Evolutionary conservation across 495 filamentous ascomycete genomes (phyloP).

Genomic region (Neurospora africana): DNA sequence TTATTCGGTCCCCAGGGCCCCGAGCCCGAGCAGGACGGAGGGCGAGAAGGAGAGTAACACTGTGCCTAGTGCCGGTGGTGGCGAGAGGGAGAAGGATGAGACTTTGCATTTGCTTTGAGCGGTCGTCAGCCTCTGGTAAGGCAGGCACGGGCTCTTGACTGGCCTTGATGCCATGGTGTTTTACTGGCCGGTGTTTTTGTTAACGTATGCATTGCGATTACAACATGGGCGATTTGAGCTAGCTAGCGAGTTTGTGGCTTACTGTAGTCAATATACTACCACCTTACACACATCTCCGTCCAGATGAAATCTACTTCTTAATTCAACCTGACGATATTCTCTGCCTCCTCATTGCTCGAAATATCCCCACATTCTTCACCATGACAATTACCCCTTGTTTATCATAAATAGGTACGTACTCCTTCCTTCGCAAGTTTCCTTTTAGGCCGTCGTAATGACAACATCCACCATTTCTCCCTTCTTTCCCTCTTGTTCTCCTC

Average conservation of each 20-base stretch:
- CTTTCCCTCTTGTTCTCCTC: too few relatives aligned
- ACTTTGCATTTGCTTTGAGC: neutral
- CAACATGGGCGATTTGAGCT: neutral
- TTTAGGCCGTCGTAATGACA: neutral
- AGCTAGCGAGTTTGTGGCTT: neutral
- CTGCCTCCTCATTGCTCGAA: neutral
- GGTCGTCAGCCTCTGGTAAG: neutral
- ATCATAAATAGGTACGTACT: too few relatives aligned
- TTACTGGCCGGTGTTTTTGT: neutral
- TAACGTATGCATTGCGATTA: neutral
- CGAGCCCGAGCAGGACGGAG: neutral
- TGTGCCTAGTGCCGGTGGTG: neutral
- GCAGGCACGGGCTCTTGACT: neutral
- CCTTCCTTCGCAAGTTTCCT: neutral
- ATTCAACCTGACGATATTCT: neutral
- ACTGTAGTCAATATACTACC: neutral
- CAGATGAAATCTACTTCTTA: neutral
- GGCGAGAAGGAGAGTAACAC: neutral
- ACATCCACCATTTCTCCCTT: neutral
- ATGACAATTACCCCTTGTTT: neutral
- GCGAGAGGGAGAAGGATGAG: neutral
- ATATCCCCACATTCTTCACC: neutral
- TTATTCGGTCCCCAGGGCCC: neutral
- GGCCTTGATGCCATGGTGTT: neutral
- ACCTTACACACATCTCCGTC: neutral